phyloP scores from a whole-genome alignment of 345 rosid genomes.

The Rhizophora apiculata region DNA sequence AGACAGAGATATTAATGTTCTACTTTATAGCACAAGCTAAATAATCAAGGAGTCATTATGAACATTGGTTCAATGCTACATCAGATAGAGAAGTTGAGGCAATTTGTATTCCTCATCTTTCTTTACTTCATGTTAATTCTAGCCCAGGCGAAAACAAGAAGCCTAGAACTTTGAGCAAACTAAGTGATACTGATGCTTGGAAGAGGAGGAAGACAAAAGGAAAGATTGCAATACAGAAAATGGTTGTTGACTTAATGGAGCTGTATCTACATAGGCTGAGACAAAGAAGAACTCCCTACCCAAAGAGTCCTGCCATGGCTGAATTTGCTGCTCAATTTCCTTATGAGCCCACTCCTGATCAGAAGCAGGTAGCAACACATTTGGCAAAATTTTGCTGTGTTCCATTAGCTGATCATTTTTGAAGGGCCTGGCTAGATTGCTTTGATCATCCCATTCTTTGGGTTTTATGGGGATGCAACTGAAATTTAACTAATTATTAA shows the following conservation, averaged over 20 bases:
- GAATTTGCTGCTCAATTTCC: constrained; percentile 69
- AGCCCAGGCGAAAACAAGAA: constrained; percentile 83
- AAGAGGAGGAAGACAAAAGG: constrained; percentile 93
- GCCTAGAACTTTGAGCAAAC: constrained; percentile 77
- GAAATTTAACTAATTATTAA: neutral
- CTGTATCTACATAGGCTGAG: constrained; percentile 81
- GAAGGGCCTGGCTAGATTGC: neutral
- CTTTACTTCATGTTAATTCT: constrained; percentile 22
- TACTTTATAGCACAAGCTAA: neutral
- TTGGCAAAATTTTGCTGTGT: neutral
- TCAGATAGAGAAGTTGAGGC: neutral
- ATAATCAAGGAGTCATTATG: neutral
- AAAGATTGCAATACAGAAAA: constrained; percentile 90
- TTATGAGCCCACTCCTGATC: constrained; percentile 88
- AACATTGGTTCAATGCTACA: neutral
- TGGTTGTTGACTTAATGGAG: constrained; percentile 98
- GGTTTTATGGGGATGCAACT: no score
- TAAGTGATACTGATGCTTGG: constrained; percentile 78
- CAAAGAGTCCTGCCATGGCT: constrained; percentile 60
- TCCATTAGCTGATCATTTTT: constrained; percentile 1
- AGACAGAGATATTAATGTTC: neutral
- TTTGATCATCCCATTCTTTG: neutral
- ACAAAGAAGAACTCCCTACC: constrained; percentile 80
- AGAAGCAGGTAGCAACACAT: constrained; percentile 50
- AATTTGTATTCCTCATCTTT: constrained; percentile 6